Conservation (phyloP, 2,329 filamentous ascomycete species). For the Neopestalotiopsis rosae region DNA sequence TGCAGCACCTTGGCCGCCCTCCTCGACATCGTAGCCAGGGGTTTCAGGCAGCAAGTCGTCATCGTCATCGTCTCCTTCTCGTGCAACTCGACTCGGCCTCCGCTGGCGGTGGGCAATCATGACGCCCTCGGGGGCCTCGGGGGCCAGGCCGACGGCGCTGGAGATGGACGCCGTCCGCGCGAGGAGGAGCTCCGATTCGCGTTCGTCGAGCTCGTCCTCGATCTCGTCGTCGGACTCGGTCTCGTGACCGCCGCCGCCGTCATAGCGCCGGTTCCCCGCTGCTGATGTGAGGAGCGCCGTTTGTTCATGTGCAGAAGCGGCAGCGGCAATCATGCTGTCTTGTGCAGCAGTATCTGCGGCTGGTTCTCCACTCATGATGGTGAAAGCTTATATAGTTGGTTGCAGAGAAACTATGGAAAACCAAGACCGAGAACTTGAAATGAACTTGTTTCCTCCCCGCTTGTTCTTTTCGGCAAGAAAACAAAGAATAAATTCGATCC, state of each 20-base stretch:
- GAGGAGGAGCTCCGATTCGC: slow-evolving; percentile 43
- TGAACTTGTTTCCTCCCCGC: neutral
- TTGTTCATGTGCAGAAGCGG: neutral
- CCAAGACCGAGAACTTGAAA: neutral
- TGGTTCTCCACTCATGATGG: neutral
- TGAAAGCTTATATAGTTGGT: neutral
- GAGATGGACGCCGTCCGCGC: slow-evolving; percentile 46
- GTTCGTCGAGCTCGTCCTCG: slow-evolving; percentile 28
- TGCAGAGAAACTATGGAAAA: neutral
- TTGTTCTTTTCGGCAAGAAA: no score
- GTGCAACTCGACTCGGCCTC: neutral
- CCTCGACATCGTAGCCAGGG: slow-evolving; percentile 10
- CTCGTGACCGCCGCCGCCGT: neutral
- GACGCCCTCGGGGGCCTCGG: slow-evolving; percentile 45
- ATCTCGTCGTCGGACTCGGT: slow-evolving; percentile 2
- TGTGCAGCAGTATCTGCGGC: neutral
- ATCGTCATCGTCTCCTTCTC: no score
- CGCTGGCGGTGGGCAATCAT: slow-evolving; percentile 43
- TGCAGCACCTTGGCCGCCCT: neutral
- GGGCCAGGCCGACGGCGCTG: slow-evolving; percentile 44
- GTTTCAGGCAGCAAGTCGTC: neutral
- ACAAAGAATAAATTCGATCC: neutral
- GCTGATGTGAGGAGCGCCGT: neutral
- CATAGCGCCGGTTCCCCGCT: neutral
- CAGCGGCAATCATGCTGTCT: neutral